Conservation (phyloP, 306 rosid genomes). For the Ormosia semicastrata region DNA sequence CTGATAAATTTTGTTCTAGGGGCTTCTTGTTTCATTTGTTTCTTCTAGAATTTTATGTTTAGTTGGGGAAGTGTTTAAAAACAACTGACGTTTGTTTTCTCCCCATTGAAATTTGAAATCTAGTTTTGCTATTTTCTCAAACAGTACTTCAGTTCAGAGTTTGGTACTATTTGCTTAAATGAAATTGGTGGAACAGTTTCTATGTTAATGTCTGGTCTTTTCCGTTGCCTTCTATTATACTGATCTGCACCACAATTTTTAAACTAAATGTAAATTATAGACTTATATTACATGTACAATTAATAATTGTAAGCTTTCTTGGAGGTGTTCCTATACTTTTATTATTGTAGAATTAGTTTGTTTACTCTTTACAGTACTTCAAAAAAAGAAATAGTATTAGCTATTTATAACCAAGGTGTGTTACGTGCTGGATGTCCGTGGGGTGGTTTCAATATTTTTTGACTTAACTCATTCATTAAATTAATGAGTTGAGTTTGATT, state of each 20-base stretch:
- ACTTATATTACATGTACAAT: neutral
- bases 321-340: neutral
- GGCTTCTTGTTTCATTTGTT: constrained; percentile 27
- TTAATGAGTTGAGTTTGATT: too few species aligned
- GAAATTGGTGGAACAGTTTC: neutral
- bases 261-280: neutral
- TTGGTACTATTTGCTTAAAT: neutral
- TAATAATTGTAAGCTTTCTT: neutral
- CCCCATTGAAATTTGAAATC: constrained; percentile 25
- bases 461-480: too few species aligned
- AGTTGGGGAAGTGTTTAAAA: constrained; percentile 36
- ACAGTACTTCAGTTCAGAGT: neutral
- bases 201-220: neutral
- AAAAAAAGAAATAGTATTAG: too few species aligned
- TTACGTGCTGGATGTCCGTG: too few species aligned
- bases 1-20: constrained; percentile 31
- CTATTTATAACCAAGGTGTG: too few species aligned
- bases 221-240: too few species aligned
- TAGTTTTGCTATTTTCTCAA: neutral
- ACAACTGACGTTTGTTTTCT: constrained; percentile 31
- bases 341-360: neutral
- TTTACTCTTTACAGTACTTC: neutral
- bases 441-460: too few species aligned
- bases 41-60: constrained; percentile 22
- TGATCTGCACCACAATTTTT: neutral